Evolutionary conservation across 768 basidiomycete species (phyloP).

Genomic region (Guyanaporus albipodus): DNA sequence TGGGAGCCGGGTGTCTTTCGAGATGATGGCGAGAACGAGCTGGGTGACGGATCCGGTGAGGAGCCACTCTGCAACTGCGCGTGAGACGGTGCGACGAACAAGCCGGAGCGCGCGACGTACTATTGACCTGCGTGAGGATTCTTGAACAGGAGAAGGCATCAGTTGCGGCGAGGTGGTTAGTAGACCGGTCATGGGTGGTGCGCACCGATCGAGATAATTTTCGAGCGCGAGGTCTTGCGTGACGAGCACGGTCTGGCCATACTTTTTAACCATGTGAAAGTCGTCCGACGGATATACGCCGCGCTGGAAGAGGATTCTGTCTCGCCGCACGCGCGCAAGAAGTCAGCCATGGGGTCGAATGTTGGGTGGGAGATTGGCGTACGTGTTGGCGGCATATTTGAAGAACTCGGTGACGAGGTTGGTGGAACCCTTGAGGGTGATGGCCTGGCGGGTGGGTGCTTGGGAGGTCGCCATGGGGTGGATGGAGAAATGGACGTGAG

Average conservation of each 20-base stretch:
- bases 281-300: conserved; percentile 98
- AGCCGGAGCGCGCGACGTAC: conserved; percentile 43
- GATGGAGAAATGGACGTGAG: neutral
- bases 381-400: conserved; percentile 99
- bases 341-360: too few species aligned
- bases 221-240: conserved; percentile 92
- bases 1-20: conserved; percentile 86
- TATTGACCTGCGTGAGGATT: conserved; percentile 88
- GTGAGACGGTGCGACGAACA: neutral
- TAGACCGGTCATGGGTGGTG: too few species aligned
- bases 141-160: conserved; percentile 39
- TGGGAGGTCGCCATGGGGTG: conserved; percentile 42
- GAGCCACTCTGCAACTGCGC: conserved; percentile 72
- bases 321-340: too few species aligned
- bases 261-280: conserved; percentile 99
- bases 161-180: too few species aligned
- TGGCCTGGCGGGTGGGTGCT: conserved; percentile 60
- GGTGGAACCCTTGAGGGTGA: conserved; percentile 94
- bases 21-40: conserved; percentile 92
- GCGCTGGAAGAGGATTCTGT: conserved; percentile 91
- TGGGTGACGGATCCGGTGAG: conserved; percentile 89
- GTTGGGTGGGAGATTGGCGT: too few species aligned
- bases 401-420: conserved; percentile 96
- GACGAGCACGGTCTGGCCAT: conserved; percentile 91
- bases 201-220: conserved; percentile 82